Base-by-base conservation (phyloP, 805 yeast genomes). In the Middelhovenomyces tepae region DNA sequence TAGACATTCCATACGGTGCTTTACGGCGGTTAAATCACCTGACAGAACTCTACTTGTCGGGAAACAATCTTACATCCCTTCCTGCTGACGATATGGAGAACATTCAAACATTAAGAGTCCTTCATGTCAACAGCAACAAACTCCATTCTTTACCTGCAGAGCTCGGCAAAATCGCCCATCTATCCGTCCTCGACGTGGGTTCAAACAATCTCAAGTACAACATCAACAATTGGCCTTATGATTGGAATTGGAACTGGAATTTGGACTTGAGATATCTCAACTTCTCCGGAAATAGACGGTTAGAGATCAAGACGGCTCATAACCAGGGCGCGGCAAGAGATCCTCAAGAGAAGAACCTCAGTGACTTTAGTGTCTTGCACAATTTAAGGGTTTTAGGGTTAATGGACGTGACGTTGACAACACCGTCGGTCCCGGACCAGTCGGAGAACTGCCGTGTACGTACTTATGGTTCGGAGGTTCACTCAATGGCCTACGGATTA, bases 201-300 rank as follows among this genome's bases (percentile, higher is more conserved):
- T 82, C 93, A 2, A 91, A 91, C 54, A 78, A 77, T 40, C 64
- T 91, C 57, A 82, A 86, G 49, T 91, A 91, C 57, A 91, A 91
- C 48, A 85, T 89, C 36, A 80, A 91, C 3, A 91, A 91, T 55
- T 83, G 86, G 71, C 93, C 91, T 10, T 89, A 84, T 51, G 98
- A 91, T 54, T 91, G 97, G 96, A 91, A 85, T 57, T 91, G 98
- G 98, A 77, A 80, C 47, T 77, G 76, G 64, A 91, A 91, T 51
- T 64, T 69, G 34, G 73, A 75, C 26, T 64, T 91, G 55, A 74
- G 67, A 45, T 86, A 80, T 48, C 68, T 91, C 52, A 91, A 89
- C 54, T 78, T 91, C 37, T 85, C 96, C 0, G 96, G 96, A 23
- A 91, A 91, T 53, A 80, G 81, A 51, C 69, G 95, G 42, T 74